These are phyloP conservation scores for Spinacia oleracea DNA, from an alignment of 179 eudicot genomes.

Conservation along the genomic window DNA sequence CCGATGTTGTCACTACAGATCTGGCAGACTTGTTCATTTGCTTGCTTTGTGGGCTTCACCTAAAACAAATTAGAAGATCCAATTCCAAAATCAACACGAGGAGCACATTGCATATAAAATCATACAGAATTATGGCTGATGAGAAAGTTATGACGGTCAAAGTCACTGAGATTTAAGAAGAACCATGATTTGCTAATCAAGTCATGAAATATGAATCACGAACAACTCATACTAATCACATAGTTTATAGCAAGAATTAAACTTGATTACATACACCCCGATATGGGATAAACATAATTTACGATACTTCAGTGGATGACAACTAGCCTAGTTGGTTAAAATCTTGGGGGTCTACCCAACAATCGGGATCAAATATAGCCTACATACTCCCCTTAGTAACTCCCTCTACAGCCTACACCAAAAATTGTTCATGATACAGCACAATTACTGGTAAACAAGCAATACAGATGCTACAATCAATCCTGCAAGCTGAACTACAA, in stretches of 20 bases:
- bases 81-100: conserved; percentile 9
- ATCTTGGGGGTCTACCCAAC: no score
- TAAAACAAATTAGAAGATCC: conserved; percentile 10
- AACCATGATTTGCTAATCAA: neutral
- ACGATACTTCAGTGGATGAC: no score
- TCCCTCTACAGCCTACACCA: no score
- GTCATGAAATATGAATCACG: neutral
- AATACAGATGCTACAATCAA: neutral
- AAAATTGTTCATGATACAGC: neutral
- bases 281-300: neutral
- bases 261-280: neutral
- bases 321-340: no score
- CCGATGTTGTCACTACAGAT: conserved; percentile 53
- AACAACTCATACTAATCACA: neutral
- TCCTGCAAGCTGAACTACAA: neutral
- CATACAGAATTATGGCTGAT: neutral
- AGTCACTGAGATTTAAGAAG: neutral
- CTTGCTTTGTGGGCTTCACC: conserved; percentile 36
- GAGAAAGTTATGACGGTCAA: neutral
- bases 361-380: no score
- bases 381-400: no score
- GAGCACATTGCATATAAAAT: neutral
- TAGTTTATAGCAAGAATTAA: neutral
- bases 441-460: neutral
- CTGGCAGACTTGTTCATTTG: conserved; percentile 52